Conservation (phyloP, 257 asterid species). For the Datura wrightii region DNA sequence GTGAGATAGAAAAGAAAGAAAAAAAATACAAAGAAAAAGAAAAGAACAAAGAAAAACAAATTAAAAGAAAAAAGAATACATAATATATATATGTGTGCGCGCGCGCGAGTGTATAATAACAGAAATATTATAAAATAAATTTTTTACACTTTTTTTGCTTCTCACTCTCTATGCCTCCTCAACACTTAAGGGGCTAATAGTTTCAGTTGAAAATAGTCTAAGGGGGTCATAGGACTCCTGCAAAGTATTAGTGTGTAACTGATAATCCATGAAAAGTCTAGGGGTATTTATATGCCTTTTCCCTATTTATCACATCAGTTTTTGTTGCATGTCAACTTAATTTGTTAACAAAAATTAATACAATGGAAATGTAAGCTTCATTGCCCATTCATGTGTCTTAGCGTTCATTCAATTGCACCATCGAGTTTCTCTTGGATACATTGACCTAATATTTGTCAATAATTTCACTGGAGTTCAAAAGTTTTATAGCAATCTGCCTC, state of each 20-base stretch:
- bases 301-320: neutral
- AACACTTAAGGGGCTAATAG: neutral
- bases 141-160: neutral
- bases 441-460: neutral
- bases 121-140: neutral
- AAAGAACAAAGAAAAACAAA: too few species aligned
- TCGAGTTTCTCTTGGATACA: constrained; percentile 1
- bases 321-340: constrained; percentile 9
- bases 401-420: neutral
- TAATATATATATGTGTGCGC: neutral
- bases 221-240: too few species aligned
- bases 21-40: neutral
- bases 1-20: too few species aligned
- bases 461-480: neutral
- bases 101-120: neutral
- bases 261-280: neutral
- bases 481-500: neutral
- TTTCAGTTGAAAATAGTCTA: neutral
- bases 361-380: neutral
- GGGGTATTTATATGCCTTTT: neutral
- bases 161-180: neutral
- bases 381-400: neutral
- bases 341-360: neutral
- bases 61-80: too few species aligned
- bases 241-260: neutral